Evolutionary conservation across 1,284 basidiomycete species (phyloP).

Genomic region (Pseudozyma sp.): DNA sequence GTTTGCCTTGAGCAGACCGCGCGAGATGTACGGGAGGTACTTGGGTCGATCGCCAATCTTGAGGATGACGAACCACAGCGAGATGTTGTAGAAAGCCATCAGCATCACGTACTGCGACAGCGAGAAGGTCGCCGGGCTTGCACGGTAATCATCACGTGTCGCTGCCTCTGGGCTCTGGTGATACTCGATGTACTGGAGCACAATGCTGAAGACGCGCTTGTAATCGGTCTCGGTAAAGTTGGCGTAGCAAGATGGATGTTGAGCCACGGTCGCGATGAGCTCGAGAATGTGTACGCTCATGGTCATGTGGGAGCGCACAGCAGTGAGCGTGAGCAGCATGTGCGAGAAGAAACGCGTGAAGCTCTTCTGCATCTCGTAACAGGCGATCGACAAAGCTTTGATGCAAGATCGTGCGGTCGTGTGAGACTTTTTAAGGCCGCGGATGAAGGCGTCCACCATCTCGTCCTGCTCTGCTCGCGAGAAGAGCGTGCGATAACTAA

Average conservation of each 20-base stretch:
- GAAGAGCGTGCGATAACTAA: slow-evolving; percentile 87
- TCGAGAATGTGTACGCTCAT: slow-evolving; percentile 96
- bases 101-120: slow-evolving; percentile 94
- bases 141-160: slow-evolving; percentile 60
- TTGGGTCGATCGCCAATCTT: slow-evolving; percentile 84
- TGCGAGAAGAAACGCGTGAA: slow-evolving; percentile 80
- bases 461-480: slow-evolving; percentile 75
- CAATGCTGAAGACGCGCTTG: slow-evolving; percentile 93
- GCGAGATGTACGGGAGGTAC: slow-evolving; percentile 87
- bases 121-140: slow-evolving; percentile 75
- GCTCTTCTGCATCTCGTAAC: slow-evolving; percentile 87
- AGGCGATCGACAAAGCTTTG: slow-evolving; percentile 86
- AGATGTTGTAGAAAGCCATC: slow-evolving; percentile 91
- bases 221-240: slow-evolving; percentile 95
- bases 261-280: slow-evolving; percentile 88
- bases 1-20: slow-evolving; percentile 88
- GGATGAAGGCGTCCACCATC: slow-evolving; percentile 85
- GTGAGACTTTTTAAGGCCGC: slow-evolving; percentile 79
- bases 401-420: slow-evolving; percentile 91
- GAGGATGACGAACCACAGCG: slow-evolving; percentile 93
- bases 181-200: slow-evolving; percentile 91
- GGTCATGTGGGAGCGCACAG: slow-evolving; percentile 92
- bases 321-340: slow-evolving; percentile 88
- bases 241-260: slow-evolving; percentile 80
- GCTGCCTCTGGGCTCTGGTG: slow-evolving; percentile 63